These are phyloP conservation scores for Aphanomyces invadans DNA, from an alignment of 352 stramenopile species.

Conservation along the genomic window DNA sequence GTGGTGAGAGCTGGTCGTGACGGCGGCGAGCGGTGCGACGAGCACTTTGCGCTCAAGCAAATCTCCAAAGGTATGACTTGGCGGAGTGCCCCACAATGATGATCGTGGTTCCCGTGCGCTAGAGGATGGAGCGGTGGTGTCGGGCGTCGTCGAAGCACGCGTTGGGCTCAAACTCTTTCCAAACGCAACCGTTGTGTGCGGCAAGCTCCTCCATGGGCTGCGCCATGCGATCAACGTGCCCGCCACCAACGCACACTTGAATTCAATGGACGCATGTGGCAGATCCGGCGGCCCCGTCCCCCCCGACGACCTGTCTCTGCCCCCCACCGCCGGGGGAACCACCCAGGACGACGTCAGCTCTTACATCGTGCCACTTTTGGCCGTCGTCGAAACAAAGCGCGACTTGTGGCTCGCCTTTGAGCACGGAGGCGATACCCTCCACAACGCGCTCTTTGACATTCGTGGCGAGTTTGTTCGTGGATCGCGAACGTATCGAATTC, in stretches of 20 bases:
- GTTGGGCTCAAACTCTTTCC: conserved; percentile 2
- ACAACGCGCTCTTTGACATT: conserved; percentile 21
- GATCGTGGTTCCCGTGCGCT: background rate
- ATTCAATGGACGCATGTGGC: too few species aligned
- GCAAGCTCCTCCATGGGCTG: background rate
- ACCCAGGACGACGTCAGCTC: background rate
- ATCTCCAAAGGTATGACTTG: conserved; percentile 9
- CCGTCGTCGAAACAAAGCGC: conserved; percentile 10
- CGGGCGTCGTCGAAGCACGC: background rate
- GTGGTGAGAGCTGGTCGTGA: background rate
- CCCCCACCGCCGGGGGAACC: too few species aligned
- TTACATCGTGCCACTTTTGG: conserved; percentile 6
- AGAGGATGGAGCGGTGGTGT: conserved; percentile 12
- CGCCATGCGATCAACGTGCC: too few species aligned
- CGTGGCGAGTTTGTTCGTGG: conserved; percentile 15
- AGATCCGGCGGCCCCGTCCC: too few species aligned
- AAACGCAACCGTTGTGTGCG: background rate
- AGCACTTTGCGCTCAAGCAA: conserved; percentile 11
- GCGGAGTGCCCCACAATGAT: background rate
- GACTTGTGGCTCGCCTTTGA: conserved; percentile 21
- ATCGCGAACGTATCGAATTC: conserved; percentile 7
- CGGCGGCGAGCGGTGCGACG: background rate
- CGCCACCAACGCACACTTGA: too few species aligned
- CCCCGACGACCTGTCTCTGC: too few species aligned
- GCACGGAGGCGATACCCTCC: conserved; percentile 13